Percentiles rank a stretch among this genome's conserved stretches.
Evolutionary conservation across 352 stramenopile genomes (phyloP).

Genomic region (Pythium monospermum): DNA sequence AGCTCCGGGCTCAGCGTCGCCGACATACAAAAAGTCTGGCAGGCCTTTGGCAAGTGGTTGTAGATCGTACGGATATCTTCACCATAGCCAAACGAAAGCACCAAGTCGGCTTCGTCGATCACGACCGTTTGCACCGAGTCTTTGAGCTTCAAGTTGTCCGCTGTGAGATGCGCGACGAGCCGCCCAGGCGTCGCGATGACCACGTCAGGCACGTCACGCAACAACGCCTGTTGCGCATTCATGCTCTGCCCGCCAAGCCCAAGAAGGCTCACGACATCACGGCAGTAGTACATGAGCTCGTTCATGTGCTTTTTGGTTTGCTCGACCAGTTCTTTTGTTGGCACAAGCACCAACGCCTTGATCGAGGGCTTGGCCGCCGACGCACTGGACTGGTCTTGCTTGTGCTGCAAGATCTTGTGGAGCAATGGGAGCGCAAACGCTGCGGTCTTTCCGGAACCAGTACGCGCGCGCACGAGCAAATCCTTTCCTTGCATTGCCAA

Average conservation of each 20-base stretch:
- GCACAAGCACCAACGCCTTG: slow-evolving; percentile 93
- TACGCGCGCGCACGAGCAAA: slow-evolving; percentile 89
- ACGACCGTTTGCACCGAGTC: slow-evolving; percentile 94
- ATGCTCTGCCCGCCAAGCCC: slow-evolving; percentile 89
- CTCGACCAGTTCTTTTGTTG: slow-evolving; percentile 96
- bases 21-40: slow-evolving; percentile 98
- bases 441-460: slow-evolving; percentile 92
- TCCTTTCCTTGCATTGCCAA: slow-evolving; percentile 92
- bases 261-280: slow-evolving; percentile 90
- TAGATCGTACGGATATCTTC: slow-evolving; percentile 93
- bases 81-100: slow-evolving; percentile 96
- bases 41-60: slow-evolving; percentile 95
- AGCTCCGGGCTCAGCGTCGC: slow-evolving; percentile 96
- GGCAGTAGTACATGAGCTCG: slow-evolving; percentile 97
- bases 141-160: slow-evolving; percentile 77
- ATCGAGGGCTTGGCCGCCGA: slow-evolving; percentile 36
- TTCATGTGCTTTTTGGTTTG: slow-evolving; percentile 90
- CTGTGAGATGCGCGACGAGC: slow-evolving; percentile 88
- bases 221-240: slow-evolving; percentile 80
- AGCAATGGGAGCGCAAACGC: slow-evolving; percentile 91
- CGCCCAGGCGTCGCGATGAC: slow-evolving; percentile 92
- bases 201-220: slow-evolving; percentile 88
- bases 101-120: slow-evolving; percentile 98
- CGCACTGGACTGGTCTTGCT: slow-evolving; percentile 45
- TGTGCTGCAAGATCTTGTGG: slow-evolving; percentile 89